phyloP scores from a whole-genome alignment of 1,284 basidiomycete genomes.

The Tremellales sp. region DNA sequence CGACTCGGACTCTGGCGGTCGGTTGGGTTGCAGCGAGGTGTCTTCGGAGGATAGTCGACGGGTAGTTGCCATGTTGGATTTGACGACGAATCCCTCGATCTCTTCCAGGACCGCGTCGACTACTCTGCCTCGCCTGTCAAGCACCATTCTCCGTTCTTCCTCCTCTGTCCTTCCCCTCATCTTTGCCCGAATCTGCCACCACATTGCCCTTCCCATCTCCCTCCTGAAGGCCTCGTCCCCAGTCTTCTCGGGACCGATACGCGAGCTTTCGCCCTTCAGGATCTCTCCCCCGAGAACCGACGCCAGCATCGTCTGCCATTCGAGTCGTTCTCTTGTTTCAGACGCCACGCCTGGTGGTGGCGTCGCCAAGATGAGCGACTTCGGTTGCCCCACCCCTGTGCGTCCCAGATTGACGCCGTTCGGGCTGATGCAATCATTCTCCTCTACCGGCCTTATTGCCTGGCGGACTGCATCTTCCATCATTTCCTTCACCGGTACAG shows the following conservation, averaged over 20 bases:
- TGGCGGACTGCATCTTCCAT: slow-evolving; percentile 6
- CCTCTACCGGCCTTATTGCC: not conserved
- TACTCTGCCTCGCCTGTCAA: slow-evolving; percentile 72
- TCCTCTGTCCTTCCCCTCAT: slow-evolving; percentile 73
- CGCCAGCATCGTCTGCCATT: slow-evolving; percentile 91
- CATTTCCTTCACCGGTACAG: slow-evolving; percentile 10
- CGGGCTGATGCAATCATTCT: slow-evolving; percentile 3
- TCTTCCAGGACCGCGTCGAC: slow-evolving; percentile 83
- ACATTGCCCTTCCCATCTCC: slow-evolving; percentile 67
- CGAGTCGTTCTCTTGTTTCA: slow-evolving; percentile 74
- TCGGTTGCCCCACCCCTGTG: slow-evolving; percentile 16
- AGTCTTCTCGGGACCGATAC: slow-evolving; percentile 68
- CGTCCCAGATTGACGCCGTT: slow-evolving; percentile 2
- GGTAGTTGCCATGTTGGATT: slow-evolving; percentile 7
- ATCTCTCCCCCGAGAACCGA: slow-evolving; percentile 91
- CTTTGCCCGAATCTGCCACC: slow-evolving; percentile 86
- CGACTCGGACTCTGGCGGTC: slow-evolving; percentile 42
- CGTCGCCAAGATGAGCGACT: slow-evolving; percentile 13
- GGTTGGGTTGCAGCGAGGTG: slow-evolving; percentile 18
- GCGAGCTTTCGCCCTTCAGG: slow-evolving; percentile 83
- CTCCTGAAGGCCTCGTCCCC: slow-evolving; percentile 61
- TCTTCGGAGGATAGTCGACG: slow-evolving; percentile 19
- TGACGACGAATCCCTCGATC: slow-evolving; percentile 63
- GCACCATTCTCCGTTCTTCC: slow-evolving; percentile 75
- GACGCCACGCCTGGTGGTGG: slow-evolving; percentile 14